A percentile compares a stretch with the other conserved stretches of the same genome.
Conservation (phyloP, 257 asterid genomes). For the Jaltomata sinuosa region DNA sequence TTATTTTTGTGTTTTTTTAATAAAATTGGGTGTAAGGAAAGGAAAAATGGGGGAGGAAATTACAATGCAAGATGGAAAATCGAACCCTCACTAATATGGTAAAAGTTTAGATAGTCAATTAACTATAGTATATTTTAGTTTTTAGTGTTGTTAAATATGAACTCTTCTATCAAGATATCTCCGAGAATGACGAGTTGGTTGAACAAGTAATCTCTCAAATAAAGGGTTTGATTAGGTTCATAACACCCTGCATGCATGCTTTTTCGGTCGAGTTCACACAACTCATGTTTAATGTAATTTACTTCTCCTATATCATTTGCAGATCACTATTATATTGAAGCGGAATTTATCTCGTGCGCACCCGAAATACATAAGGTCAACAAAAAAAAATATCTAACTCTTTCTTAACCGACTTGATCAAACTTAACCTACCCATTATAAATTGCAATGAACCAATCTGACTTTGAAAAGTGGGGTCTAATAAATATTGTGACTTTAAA, state of each 20-base stretch:
- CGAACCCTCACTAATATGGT: too few relatives aligned
- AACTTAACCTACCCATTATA: not conserved
- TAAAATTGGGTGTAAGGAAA: too few relatives aligned
- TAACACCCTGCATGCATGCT: not conserved
- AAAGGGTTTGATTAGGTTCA: fast-evolving
- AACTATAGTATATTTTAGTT: not conserved
- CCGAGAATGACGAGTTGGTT: not conserved
- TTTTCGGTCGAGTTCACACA: not conserved
- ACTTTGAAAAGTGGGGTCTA: not conserved
- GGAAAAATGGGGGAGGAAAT: too few relatives aligned
- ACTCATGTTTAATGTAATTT: not conserved
- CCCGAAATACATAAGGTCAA: too few relatives aligned
- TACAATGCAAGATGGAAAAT: too few relatives aligned
- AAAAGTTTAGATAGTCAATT: too few relatives aligned
- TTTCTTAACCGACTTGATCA: not conserved
- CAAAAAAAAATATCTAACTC: not conserved
- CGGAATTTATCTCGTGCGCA: too few relatives aligned
- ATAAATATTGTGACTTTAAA: not conserved
- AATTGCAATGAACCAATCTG: not conserved
- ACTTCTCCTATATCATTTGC: not conserved
- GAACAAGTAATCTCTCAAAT: not conserved
- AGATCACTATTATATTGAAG: too few relatives aligned
- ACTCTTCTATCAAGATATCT: not conserved
- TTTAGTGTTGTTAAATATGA: not conserved
- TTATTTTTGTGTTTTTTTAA: not conserved